phyloP scores from a whole-genome alignment of 2,329 filamentous ascomycete genomes.

The Rhynchosporium secalis region DNA sequence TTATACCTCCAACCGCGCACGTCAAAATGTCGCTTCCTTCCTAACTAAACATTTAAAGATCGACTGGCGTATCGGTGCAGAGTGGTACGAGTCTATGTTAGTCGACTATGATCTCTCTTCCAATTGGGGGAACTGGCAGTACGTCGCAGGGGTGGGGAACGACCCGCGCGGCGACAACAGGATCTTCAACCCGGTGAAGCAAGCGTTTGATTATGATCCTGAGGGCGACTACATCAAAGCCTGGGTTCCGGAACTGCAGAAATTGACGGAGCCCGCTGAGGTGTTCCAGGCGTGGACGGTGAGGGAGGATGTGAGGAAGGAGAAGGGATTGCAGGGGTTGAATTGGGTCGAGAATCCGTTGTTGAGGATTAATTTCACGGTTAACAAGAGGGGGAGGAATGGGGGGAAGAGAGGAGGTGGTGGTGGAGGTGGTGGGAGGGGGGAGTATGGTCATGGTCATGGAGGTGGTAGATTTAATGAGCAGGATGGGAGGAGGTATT shows the following conservation, averaged over 20 bases:
- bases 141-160: constrained; percentile 76
- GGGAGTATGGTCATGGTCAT: too few relatives aligned
- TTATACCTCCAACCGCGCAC: constrained; percentile 73
- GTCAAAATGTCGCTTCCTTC: constrained; percentile 77
- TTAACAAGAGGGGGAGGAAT: constrained; percentile 42
- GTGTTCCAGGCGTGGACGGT: constrained; percentile 73
- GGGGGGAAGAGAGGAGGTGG: constrained; percentile 21
- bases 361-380: constrained; percentile 62
- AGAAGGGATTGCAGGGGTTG: constrained; percentile 55
- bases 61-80: constrained; percentile 78
- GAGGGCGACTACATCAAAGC: constrained; percentile 68
- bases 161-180: constrained; percentile 68
- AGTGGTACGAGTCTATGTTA: constrained; percentile 77
- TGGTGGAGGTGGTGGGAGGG: constrained; percentile 12
- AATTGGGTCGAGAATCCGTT: constrained; percentile 68
- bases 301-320: constrained; percentile 53
- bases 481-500: constrained; percentile 6
- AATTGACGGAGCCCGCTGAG: constrained; percentile 48
- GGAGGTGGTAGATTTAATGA: constrained; percentile 8
- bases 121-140: constrained; percentile 86
- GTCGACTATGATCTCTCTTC: constrained; percentile 74
- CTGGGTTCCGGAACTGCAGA: constrained; percentile 69
- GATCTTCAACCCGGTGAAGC: constrained; percentile 82
- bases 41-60: constrained; percentile 71
- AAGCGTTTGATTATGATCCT: constrained; percentile 74